These are phyloP conservation scores for Babesia ovata DNA, from an alignment of 169 alveolate genomes.

Conservation along the genomic window DNA sequence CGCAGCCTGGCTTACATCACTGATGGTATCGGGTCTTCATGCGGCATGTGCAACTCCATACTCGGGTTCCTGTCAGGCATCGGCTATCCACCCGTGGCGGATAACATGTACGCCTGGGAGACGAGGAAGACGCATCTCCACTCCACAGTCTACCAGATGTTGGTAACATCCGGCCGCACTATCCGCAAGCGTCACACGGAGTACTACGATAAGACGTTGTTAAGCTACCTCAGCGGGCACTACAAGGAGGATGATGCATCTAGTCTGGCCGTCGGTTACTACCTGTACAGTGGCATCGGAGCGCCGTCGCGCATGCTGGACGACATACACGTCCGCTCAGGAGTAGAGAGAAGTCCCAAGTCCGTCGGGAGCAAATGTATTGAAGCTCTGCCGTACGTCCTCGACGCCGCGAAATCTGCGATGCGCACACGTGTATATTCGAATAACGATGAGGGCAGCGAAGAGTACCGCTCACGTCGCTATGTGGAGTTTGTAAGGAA, in stretches of 20 bases:
- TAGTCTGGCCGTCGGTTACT: slow-evolving; percentile 72
- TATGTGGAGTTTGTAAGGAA: slow-evolving; percentile 78
- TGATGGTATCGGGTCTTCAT: slow-evolving; percentile 75
- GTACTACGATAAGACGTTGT: slow-evolving; percentile 56
- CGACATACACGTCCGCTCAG: slow-evolving; percentile 51
- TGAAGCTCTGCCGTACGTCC: slow-evolving; percentile 63
- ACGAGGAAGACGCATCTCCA: slow-evolving; percentile 65
- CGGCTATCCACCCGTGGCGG: slow-evolving; percentile 83
- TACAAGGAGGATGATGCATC: slow-evolving; percentile 60
- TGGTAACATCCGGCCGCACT: slow-evolving; percentile 32
- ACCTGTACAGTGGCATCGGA: slow-evolving; percentile 71
- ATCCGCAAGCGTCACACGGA: slow-evolving; percentile 36
- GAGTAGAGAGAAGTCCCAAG: slow-evolving; percentile 59
- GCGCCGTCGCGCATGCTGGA: slow-evolving; percentile 63
- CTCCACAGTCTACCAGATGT: slow-evolving; percentile 64
- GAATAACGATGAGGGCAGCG: slow-evolving; percentile 45
- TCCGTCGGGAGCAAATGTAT: slow-evolving; percentile 52
- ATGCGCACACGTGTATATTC: slow-evolving; percentile 23
- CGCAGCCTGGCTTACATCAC: slow-evolving; percentile 68
- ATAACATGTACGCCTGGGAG: slow-evolving; percentile 77
- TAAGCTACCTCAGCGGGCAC: slow-evolving; percentile 64
- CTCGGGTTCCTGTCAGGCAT: slow-evolving; percentile 79
- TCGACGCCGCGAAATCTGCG: slow-evolving; percentile 65
- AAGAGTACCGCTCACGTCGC: slow-evolving; percentile 58
- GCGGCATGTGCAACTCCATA: slow-evolving; percentile 83